Conservation (phyloP, 108 stramenopile species). For the Cyclotella choctawhatcheeana region DNA sequence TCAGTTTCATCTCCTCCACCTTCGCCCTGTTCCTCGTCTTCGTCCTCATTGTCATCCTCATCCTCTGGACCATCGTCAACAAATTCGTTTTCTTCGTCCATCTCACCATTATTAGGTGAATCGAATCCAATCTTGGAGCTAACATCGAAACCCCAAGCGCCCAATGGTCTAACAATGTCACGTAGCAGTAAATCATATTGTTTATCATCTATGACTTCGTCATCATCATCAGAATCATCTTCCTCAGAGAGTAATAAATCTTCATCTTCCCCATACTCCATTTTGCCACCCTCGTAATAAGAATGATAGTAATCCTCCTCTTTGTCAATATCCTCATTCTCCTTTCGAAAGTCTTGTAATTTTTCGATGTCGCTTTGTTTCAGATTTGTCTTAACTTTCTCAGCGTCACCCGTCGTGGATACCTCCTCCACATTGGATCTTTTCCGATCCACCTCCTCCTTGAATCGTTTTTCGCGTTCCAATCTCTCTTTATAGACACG, state of each 20-base stretch:
- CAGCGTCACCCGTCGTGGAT: conserved; percentile 12
- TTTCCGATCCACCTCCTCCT: conserved; percentile 44
- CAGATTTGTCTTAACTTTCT: not conserved
- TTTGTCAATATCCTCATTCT: conserved; percentile 59
- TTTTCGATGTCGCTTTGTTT: conserved; percentile 30
- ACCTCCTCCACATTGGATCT: conserved; percentile 44
- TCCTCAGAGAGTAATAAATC: too few relatives aligned
- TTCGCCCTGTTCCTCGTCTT: conserved; percentile 24
- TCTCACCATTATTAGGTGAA: conserved; percentile 25
- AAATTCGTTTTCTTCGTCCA: conserved; percentile 35
- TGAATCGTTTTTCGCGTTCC: conserved; percentile 55
- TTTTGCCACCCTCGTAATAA: too few relatives aligned
- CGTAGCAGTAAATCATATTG: conserved; percentile 59
- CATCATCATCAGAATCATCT: conserved; percentile 55
- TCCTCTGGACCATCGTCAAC: conserved; percentile 32
- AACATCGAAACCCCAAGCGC: conserved; percentile 81
- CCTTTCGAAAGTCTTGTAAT: conserved; percentile 30
- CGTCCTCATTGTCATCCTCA: conserved; percentile 31
- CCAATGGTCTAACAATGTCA: conserved; percentile 77
- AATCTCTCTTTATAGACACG: conserved; percentile 46
- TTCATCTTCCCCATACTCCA: conserved; percentile 28
- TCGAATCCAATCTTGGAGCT: conserved; percentile 73
- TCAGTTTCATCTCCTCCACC: conserved; percentile 18
- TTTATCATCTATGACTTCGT: conserved; percentile 48
- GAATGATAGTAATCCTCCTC: conserved; percentile 81